phyloP scores from a whole-genome alignment of 441 rosid genomes.

The Eutrema salsugineum region DNA sequence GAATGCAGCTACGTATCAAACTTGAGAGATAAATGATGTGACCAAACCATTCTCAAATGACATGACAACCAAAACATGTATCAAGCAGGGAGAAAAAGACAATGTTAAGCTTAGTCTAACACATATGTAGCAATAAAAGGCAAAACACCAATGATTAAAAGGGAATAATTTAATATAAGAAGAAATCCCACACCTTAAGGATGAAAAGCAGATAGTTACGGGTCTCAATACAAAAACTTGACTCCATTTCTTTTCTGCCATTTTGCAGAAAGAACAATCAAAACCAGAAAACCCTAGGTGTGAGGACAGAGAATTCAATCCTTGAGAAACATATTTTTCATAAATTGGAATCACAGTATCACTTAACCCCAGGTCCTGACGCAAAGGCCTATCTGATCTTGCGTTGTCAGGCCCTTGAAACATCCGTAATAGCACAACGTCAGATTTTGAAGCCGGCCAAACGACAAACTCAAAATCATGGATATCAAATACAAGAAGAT shows the following conservation, averaged over 20 bases:
- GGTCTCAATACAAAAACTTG: slow-evolving; percentile 61
- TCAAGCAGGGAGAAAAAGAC: slow-evolving; percentile 15
- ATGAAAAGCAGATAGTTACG: slow-evolving; percentile 50
- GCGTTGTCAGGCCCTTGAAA: slow-evolving; percentile 38
- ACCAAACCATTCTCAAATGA: not conserved
- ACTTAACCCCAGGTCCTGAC: slow-evolving; percentile 48
- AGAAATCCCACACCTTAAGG: slow-evolving; percentile 54
- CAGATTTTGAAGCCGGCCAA: slow-evolving; percentile 58
- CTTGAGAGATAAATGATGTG: not conserved
- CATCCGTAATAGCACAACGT: slow-evolving; percentile 32
- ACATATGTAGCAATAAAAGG: slow-evolving; percentile 5
- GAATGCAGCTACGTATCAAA: slow-evolving; percentile 17
- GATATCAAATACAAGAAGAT: slow-evolving; percentile 58
- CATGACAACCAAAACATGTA: slow-evolving; percentile 13
- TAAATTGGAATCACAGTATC: slow-evolving; percentile 44
- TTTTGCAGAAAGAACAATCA: slow-evolving; percentile 50
- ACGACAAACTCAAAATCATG: slow-evolving; percentile 61
- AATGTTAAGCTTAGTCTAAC: not conserved
- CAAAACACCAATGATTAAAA: not conserved
- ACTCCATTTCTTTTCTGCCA: slow-evolving; percentile 40
- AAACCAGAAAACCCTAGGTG: slow-evolving; percentile 60
- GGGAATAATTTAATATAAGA: slow-evolving; percentile 14
- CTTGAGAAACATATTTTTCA: slow-evolving; percentile 60
- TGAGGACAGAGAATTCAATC: slow-evolving; percentile 46
- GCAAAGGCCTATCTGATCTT: slow-evolving; percentile 42